Evolutionary conservation across 192 early-diverging fungal species (phyloP), one percentile per base, ranked within the genome.

Genomic region (Gaertneriomyces sp.): DNA sequence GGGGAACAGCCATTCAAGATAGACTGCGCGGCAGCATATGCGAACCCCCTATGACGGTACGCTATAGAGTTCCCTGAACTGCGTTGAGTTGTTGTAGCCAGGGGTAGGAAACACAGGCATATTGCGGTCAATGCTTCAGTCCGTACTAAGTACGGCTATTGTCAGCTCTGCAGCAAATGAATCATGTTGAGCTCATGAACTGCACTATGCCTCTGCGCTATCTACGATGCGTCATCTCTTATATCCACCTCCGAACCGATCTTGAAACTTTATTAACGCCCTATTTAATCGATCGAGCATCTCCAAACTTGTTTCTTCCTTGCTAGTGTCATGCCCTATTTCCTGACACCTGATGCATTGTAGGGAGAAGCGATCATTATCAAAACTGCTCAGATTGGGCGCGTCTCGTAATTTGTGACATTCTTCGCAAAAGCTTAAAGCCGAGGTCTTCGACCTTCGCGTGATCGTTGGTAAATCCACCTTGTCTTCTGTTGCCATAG

Each of bases 401-500:
- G 47, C 47, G 1, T 49, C 47, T 17, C 47, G 12, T 49, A 12
- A 17, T n/a, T 17, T 17, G 47, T 49, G 47, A 17, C 47, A 49
- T 2, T 17, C 47, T 49, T 49, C 47, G 47, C 16, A 33, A 33
- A 33, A 33, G 25, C 25, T 33, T 33, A 33, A 33, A 33, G 1
- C 2, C 25, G 25, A 33, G 25, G 25, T 33, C 2, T 33, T 49
- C 47, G 12, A 2, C 17, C 17, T 49, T 49, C 47, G 47, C 12
- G 47, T 0, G 25, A 33, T 33, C 25, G 25, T 33, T 33, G 20
- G 53, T 3, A 70, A 25, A 5, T 60, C 55, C 2, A 71, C 12
- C 49, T 57, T 71, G 11, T 53, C 10, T 59, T 57, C 59, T 38
- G 42, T 19, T n/a, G 58, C 60, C 78, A 76, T 81, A 40, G 74